These are phyloP conservation scores for Mucor lusitanicus DNA, from an alignment of 371 early-diverging fungal genomes.

Conservation along the genomic window DNA sequence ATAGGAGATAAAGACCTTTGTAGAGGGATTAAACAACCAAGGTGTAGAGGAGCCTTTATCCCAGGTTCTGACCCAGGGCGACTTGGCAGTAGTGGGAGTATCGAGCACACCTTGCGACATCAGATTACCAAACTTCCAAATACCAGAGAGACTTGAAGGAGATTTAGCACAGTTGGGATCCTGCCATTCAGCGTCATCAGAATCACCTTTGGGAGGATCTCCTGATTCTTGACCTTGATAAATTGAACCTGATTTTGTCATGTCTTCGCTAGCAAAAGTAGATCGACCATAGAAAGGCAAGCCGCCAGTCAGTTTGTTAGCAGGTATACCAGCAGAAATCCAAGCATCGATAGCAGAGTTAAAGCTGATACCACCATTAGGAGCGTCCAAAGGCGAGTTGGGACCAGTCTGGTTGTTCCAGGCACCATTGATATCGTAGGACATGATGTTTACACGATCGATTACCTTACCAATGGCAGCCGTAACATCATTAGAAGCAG, in stretches of 20 bases:
- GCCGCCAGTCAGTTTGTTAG: constrained; percentile 61
- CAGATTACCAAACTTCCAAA: constrained; percentile 57
- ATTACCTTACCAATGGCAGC: constrained; percentile 54
- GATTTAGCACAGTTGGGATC: constrained; percentile 28
- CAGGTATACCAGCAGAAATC: constrained; percentile 59
- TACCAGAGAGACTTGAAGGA: constrained; percentile 36
- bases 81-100: constrained; percentile 40
- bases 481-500: constrained; percentile 53
- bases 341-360: constrained; percentile 53
- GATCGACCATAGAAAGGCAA: constrained; percentile 70
- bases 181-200: constrained; percentile 27
- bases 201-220: constrained; percentile 36
- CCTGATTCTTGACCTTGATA: constrained; percentile 33
- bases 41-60: constrained; percentile 54
- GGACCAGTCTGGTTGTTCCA: constrained; percentile 51
- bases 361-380: constrained; percentile 36
- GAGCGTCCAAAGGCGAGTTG: constrained; percentile 55
- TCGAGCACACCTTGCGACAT: constrained; percentile 55
- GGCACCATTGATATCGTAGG: constrained; percentile 59
- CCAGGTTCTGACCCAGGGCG: constrained; percentile 56
- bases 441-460: constrained; percentile 63
- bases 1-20: constrained; percentile 59
- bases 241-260: constrained; percentile 28
- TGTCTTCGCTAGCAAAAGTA: constrained; percentile 31
- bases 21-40: constrained; percentile 59